Conservation (phyloP, 371 early-diverging fungal genomes). For the Lichtheimia ornata region DNA sequence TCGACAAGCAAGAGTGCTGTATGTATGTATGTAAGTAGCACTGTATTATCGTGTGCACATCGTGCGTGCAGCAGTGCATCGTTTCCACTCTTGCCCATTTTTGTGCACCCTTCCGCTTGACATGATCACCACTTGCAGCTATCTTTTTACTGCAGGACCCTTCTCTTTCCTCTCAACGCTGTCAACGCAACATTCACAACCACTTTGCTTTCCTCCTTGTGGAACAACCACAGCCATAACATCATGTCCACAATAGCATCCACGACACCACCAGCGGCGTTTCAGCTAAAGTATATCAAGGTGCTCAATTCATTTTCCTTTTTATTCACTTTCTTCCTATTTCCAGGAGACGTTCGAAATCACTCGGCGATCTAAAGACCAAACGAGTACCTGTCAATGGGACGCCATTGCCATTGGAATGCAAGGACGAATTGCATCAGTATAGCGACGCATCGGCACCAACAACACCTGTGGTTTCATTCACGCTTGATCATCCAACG, state of each 20-base stretch:
- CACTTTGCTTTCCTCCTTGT: background rate
- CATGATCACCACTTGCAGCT: conserved; percentile 1
- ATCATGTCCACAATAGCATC: background rate
- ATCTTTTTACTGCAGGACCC: conserved; percentile 18
- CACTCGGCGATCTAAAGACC: conserved; percentile 31
- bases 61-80: conserved; percentile 5
- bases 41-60: no score
- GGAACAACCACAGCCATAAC: conserved; percentile 2
- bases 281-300: conserved; percentile 3
- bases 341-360: conserved; percentile 42
- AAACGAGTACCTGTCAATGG: conserved; percentile 7
- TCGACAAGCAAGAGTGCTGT: no score
- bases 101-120: conserved; percentile 10
- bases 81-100: conserved; percentile 12
- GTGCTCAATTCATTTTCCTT: background rate
- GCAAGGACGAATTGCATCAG: conserved; percentile 9
- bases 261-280: background rate
- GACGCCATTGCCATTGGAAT: background rate
- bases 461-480: conserved; percentile 23
- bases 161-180: conserved; percentile 5
- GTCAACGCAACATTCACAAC: background rate
- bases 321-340: background rate
- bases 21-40: no score
- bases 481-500: conserved; percentile 9
- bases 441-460: conserved; percentile 14